phyloP scores from a whole-genome alignment of 2,329 filamentous ascomycete genomes.

The Alternaria hordeiaustralica region DNA sequence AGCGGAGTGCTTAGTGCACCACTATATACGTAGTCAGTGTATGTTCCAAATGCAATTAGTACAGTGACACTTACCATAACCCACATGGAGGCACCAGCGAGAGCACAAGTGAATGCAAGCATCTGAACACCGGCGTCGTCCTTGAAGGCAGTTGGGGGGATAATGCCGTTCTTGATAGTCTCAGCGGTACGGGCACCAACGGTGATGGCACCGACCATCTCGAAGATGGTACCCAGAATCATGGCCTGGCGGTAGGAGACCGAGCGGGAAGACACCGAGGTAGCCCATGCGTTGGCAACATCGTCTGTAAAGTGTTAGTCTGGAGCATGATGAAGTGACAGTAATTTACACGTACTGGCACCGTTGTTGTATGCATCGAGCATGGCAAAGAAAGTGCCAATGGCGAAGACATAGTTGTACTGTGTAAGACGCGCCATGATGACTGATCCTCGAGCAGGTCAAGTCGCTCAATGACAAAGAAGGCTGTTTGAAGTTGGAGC shows the following conservation, averaged over 20 bases:
- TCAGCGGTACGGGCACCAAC: constrained; percentile 64
- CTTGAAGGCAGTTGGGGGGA: constrained; percentile 55
- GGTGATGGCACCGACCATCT: constrained; percentile 56
- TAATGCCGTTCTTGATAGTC: constrained; percentile 78
- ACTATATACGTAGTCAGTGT: constrained; percentile 40
- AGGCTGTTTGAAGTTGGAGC: constrained; percentile 22
- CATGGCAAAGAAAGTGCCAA: constrained; percentile 77
- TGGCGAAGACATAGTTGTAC: constrained; percentile 75
- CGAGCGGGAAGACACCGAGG: constrained; percentile 80
- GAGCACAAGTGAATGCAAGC: constrained; percentile 63
- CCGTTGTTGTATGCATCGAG: constrained; percentile 82
- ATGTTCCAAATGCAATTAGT: neutral
- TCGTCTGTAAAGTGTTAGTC: constrained; percentile 62
- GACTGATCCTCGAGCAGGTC: constrained; percentile 15
- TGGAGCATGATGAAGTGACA: neutral
- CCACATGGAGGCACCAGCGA: constrained; percentile 71
- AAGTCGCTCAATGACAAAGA: constrained; percentile 19
- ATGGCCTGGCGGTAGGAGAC: constrained; percentile 71
- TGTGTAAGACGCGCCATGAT: constrained; percentile 33
- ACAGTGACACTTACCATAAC: constrained; percentile 60
- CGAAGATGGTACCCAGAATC: constrained; percentile 54
- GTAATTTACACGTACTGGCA: constrained; percentile 65
- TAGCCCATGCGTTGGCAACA: constrained; percentile 85
- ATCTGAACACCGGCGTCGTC: constrained; percentile 57
- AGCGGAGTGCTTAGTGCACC: constrained; percentile 75